phyloP scores from a whole-genome alignment of 352 stramenopile genomes.

The Globisporangium solare region DNA sequence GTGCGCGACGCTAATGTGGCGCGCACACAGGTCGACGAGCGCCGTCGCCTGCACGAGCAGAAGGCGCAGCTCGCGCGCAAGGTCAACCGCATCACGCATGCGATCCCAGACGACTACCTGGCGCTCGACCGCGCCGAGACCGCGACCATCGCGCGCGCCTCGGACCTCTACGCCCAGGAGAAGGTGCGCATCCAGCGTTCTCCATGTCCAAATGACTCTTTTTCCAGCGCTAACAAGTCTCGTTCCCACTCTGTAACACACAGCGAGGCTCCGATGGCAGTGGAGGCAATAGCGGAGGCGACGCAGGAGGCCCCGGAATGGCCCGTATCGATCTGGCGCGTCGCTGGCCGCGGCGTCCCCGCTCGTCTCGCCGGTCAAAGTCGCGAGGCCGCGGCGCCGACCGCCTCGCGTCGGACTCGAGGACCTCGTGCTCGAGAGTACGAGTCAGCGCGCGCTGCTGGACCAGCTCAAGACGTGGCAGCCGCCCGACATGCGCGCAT shows the following conservation, averaged over 20 bases:
- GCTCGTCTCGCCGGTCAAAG: slow-evolving; percentile 43
- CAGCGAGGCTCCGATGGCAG: background rate
- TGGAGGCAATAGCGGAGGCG: background rate
- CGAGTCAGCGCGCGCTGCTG: slow-evolving; percentile 38
- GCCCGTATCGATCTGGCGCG: slow-evolving; percentile 1
- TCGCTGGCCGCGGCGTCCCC: slow-evolving; percentile 14
- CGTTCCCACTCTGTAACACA: background rate
- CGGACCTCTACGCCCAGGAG: slow-evolving; percentile 40
- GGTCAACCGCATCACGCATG: slow-evolving; percentile 35
- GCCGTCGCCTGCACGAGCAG: slow-evolving; percentile 19
- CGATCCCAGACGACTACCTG: slow-evolving; percentile 24
- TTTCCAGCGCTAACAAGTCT: background rate
- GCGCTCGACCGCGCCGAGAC: slow-evolving; percentile 14
- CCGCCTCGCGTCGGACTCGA: slow-evolving; percentile 26
- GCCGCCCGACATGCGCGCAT: background rate
- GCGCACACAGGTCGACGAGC: slow-evolving; percentile 35
- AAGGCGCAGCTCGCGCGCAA: slow-evolving; percentile 41
- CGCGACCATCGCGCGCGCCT: slow-evolving; percentile 21
- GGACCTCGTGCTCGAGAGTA: slow-evolving; percentile 42
- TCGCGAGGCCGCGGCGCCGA: background rate
- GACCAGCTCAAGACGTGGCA: slow-evolving; percentile 51
- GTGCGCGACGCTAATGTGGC: too few species aligned
- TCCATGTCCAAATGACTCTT: too few species aligned
- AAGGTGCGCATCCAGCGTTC: slow-evolving; percentile 17
- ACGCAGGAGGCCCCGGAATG: background rate